Percentiles rank a stretch among this genome's conserved stretches.
Conservation (phyloP, 2,329 filamentous ascomycete genomes). For the Cordyceps sp. region DNA sequence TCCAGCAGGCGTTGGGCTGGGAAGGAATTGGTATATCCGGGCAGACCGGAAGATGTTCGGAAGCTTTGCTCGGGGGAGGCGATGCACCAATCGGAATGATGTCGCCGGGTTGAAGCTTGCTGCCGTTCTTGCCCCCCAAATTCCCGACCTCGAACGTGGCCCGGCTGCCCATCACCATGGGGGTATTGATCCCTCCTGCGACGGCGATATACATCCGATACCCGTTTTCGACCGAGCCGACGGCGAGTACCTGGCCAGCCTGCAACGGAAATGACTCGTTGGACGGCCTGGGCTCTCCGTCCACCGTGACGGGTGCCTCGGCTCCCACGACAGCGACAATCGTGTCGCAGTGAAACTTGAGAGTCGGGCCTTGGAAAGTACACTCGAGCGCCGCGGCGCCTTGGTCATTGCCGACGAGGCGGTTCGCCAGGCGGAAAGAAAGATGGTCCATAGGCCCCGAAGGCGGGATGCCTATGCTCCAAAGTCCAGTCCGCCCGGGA, state of each 20-base stretch:
- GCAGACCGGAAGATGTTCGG: not conserved
- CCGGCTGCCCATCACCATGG: constrained; percentile 15
- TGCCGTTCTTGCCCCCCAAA: constrained; percentile 17
- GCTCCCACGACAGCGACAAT: constrained; percentile 17
- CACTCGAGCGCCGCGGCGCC: constrained; percentile 17
- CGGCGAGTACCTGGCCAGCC: constrained; percentile 10
- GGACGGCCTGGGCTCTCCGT: constrained; percentile 5
- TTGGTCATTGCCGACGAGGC: constrained; percentile 14
- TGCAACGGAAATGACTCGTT: constrained; percentile 10
- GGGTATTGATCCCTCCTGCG: constrained; percentile 16
- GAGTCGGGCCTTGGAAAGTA: constrained; percentile 14
- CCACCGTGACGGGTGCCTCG: constrained; percentile 8
- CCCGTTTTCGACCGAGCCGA: constrained; percentile 12
- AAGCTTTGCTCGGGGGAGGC: not conserved
- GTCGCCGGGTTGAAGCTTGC: constrained; percentile 14
- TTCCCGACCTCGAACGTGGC: constrained; percentile 15
- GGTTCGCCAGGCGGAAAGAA: constrained; percentile 17
- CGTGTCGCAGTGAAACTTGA: constrained; percentile 16
- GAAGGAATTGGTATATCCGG: constrained; percentile 7
- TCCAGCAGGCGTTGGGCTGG: constrained; percentile 11
- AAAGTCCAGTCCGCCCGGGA: constrained; percentile 19
- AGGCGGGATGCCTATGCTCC: constrained; percentile 21
- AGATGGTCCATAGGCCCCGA: constrained; percentile 24
- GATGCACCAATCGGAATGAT: constrained; percentile 9
- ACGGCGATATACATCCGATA: constrained; percentile 18